These are phyloP conservation scores for Arachis stenosperma DNA, from an alignment of 306 rosid species.

Conservation along the genomic window DNA sequence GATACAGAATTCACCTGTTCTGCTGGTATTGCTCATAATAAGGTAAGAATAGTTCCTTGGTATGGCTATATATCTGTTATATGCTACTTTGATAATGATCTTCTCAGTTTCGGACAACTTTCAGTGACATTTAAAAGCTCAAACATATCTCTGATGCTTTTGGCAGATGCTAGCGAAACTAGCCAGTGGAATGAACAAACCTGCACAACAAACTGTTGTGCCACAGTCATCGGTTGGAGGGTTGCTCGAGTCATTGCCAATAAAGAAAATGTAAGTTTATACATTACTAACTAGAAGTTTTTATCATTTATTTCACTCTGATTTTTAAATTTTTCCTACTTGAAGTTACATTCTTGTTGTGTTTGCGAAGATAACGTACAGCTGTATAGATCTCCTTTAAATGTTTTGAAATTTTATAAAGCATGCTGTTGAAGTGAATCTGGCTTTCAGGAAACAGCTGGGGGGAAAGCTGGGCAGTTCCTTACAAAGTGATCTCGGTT, in stretches of 20 bases:
- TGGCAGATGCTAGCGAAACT: slow-evolving; percentile 92
- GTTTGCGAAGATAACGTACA: slow-evolving; percentile 35
- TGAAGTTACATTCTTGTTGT: slow-evolving; percentile 28
- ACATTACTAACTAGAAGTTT: slow-evolving; percentile 31
- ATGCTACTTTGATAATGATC: background rate
- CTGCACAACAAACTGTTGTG: slow-evolving; percentile 97
- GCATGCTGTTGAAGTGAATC: slow-evolving; percentile 30
- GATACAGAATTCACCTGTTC: slow-evolving; percentile 96
- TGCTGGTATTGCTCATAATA: slow-evolving; percentile 98
- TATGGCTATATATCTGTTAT: slow-evolving; percentile 1
- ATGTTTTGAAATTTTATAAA: slow-evolving; percentile 14
- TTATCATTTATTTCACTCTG: slow-evolving; percentile 6
- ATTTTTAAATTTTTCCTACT: slow-evolving; percentile 3
- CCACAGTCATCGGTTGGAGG: slow-evolving; percentile 78
- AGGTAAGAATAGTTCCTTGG: slow-evolving; percentile 51
- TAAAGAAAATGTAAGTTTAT: slow-evolving; percentile 74
- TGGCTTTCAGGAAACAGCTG: slow-evolving; percentile 85
- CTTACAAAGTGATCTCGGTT: slow-evolving; percentile 79
- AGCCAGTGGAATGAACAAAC: slow-evolving; percentile 94
- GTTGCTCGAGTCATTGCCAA: slow-evolving; percentile 84
- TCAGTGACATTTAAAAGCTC: slow-evolving; percentile 9
- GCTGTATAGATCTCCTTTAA: slow-evolving; percentile 28
- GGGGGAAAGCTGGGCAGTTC: slow-evolving; percentile 97
- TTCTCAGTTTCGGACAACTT: slow-evolving; percentile 12
- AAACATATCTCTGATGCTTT: slow-evolving; percentile 37